phyloP scores from a whole-genome alignment of 225 moss, liverwort and hornwort genomes.

The Rhytidiadelphus loreus region DNA sequence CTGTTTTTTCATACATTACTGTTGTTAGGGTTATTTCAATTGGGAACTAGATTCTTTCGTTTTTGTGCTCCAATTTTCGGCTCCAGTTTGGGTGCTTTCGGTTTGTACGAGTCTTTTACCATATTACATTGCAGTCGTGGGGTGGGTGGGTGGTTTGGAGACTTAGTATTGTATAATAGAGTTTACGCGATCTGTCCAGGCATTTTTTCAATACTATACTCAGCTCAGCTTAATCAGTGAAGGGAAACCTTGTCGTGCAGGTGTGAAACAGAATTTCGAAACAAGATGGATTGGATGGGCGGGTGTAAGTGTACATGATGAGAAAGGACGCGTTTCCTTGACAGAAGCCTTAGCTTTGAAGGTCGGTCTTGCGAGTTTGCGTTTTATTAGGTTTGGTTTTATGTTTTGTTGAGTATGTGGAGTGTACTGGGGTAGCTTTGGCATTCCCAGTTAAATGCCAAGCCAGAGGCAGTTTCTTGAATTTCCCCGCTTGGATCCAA shows the following conservation, averaged over 20 bases:
- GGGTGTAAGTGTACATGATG: slow-evolving; percentile 79
- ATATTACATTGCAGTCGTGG: neutral
- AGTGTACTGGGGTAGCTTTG: neutral
- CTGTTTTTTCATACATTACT: neutral
- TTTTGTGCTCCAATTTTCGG: neutral
- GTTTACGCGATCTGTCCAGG: neutral
- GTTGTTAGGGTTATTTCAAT: neutral
- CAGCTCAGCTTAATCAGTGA: neutral
- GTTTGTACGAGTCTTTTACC: neutral
- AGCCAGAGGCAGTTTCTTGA: neutral
- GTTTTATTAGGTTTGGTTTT: neutral
- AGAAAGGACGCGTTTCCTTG: slow-evolving; percentile 47
- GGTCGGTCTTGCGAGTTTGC: slow-evolving; percentile 14
- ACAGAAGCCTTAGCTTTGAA: slow-evolving; percentile 70
- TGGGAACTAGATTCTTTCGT: neutral
- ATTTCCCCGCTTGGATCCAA: neutral
- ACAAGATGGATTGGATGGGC: slow-evolving; percentile 99
- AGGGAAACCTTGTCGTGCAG: slow-evolving; percentile 14
- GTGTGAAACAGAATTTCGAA: slow-evolving; percentile 92
- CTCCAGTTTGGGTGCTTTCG: neutral
- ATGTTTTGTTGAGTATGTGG: neutral
- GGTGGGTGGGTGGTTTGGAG: neutral
- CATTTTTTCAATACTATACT: neutral
- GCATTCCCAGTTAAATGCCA: neutral
- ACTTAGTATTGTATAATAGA: neutral